Conservation (phyloP, 352 stramenopile species). For the Phytopythium kandeliae region DNA sequence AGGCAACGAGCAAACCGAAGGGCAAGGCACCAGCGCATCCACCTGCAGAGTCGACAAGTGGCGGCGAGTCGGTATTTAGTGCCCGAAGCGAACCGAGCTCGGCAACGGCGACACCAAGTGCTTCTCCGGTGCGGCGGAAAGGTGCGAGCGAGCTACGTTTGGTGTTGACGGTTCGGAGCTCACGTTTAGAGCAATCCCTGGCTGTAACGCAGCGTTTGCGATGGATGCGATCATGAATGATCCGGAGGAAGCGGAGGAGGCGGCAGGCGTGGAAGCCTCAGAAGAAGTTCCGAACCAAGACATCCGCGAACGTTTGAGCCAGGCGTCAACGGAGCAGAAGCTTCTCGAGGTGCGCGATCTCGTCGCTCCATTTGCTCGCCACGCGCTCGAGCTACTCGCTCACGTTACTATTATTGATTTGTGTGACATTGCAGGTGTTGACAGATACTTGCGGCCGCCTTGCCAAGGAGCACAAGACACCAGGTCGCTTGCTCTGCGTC, state of each 20-base stretch:
- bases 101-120: slow-evolving; percentile 18
- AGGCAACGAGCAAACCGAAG: background rate
- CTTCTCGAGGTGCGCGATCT: slow-evolving; percentile 35
- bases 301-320: slow-evolving; percentile 35
- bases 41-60: slow-evolving; percentile 4
- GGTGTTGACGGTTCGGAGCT: background rate
- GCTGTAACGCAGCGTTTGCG: slow-evolving; percentile 3
- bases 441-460: slow-evolving; percentile 41
- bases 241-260: slow-evolving; percentile 24
- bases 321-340: slow-evolving; percentile 31
- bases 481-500: slow-evolving; percentile 58
- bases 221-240: slow-evolving; percentile 56
- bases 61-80: background rate
- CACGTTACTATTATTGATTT: slow-evolving; percentile 5
- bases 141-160: background rate
- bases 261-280: slow-evolving; percentile 3
- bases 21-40: background rate
- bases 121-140: slow-evolving; percentile 38
- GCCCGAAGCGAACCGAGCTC: slow-evolving; percentile 18
- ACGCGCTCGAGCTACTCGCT: background rate
- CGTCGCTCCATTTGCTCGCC: background rate
- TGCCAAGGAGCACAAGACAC: slow-evolving; percentile 47
- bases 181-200: background rate
- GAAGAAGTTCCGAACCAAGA: slow-evolving; percentile 45
- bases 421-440: slow-evolving; percentile 22